Evolutionary conservation across 2,329 filamentous ascomycete genomes (phyloP).

Genomic region (Aureobasidium leucospermi): DNA sequence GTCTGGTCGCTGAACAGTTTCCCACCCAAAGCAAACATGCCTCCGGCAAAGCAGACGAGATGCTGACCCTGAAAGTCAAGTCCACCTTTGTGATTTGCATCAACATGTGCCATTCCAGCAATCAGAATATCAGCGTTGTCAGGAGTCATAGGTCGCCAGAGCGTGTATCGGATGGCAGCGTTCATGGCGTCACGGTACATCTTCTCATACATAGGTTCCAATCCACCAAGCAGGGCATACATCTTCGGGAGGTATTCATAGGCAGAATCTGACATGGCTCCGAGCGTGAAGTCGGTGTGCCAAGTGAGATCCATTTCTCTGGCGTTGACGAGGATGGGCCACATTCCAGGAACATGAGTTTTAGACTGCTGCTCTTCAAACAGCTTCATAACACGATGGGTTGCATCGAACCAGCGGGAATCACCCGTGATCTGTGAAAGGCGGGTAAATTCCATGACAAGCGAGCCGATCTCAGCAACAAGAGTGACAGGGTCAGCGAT

Average conservation of each 20-base stretch:
- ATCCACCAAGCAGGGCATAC: conserved; percentile 40
- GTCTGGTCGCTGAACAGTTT: conserved; percentile 48
- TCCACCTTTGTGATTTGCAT: conserved; percentile 15
- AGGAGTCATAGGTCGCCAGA: conserved; percentile 45
- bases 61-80: conserved; percentile 50
- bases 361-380: conserved; percentile 36
- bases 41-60: conserved; percentile 53
- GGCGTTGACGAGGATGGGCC: conserved; percentile 39
- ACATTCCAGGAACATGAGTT: conserved; percentile 41
- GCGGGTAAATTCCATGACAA: conserved; percentile 42
- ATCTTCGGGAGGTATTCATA: conserved; percentile 42
- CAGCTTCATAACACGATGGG: conserved; percentile 34
- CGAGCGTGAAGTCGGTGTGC: conserved; percentile 31
- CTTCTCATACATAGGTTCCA: conserved; percentile 39
- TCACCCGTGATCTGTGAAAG: conserved; percentile 40
- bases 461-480: conserved; percentile 40
- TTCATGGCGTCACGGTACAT: conserved; percentile 49
- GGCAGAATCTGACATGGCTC: conserved; percentile 30
- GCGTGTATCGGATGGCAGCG: conserved; percentile 36
- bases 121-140: conserved; percentile 40
- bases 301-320: conserved; percentile 33
- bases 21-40: conserved; percentile 55
- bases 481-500: conserved; percentile 34
- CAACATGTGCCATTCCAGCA: conserved; percentile 36
- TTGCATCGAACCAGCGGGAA: conserved; percentile 40